Evolutionary conservation across 202 grass and related monocot species (phyloP).

Genomic region (Musa balbisiana): DNA sequence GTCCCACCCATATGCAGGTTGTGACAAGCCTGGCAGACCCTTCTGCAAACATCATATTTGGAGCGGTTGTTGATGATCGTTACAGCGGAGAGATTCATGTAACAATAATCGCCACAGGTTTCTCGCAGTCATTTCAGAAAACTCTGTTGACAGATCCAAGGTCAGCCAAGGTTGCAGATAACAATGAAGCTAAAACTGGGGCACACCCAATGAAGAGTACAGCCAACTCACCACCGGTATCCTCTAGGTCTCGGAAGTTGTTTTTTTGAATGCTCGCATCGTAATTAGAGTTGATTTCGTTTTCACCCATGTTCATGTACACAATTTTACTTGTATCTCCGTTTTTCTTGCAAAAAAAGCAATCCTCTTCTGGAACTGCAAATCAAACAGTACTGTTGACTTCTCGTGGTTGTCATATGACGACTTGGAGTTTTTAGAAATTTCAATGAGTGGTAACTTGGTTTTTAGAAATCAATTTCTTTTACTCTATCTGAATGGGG

Average conservation of each 20-base stretch:
- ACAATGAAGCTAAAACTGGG: conserved; percentile 38
- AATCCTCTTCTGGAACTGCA: neutral
- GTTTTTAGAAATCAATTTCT: no score
- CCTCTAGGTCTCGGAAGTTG: conserved; percentile 50
- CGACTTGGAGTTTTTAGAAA: no score
- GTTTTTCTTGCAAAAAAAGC: neutral
- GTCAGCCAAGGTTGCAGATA: conserved; percentile 42
- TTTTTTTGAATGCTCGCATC: conserved; percentile 45
- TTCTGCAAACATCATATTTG: conserved; percentile 95
- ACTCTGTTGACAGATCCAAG: conserved; percentile 65
- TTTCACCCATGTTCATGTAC: neutral
- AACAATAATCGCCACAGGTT: conserved; percentile 88
- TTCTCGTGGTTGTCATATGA: neutral
- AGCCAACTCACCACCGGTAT: conserved; percentile 16
- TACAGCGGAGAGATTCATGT: conserved; percentile 88
- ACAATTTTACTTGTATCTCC: neutral
- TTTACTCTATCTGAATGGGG: no score
- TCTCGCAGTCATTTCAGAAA: conserved; percentile 81
- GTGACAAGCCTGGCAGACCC: conserved; percentile 92
- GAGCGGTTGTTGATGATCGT: conserved; percentile 79
- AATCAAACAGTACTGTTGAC: neutral
- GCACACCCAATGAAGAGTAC: conserved; percentile 21
- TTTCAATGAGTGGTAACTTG: no score
- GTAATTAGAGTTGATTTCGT: neutral
- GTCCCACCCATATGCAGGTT: conserved; percentile 36